A percentile compares a stretch with the other conserved stretches of the same genome.
Evolutionary conservation across 2,329 filamentous ascomycete genomes (phyloP).

Genomic region (Polychaeton citri): DNA sequence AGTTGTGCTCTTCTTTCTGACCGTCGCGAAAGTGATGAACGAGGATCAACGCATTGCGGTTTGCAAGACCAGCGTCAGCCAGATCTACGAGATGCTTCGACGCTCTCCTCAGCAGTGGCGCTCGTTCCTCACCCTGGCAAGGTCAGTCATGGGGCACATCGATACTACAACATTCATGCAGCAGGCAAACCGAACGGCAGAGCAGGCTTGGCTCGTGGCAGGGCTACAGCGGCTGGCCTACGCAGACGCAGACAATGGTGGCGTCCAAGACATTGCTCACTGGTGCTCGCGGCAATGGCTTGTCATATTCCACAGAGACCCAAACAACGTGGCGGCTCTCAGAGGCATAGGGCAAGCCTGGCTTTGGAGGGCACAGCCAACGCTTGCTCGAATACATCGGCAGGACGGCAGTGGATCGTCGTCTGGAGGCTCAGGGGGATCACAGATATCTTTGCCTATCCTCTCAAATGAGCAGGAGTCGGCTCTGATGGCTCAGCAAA

Average conservation of each 20-base stretch:
- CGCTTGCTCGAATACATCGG: constrained; percentile 34
- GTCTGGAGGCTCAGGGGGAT: constrained; percentile 15
- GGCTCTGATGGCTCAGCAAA: constrained; percentile 1
- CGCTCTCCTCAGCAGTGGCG: constrained; percentile 16
- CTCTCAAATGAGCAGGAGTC: background rate
- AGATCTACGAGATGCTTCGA: constrained; percentile 22
- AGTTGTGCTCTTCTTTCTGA: constrained; percentile 6
- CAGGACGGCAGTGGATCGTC: constrained; percentile 28
- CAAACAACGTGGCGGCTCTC: constrained; percentile 30
- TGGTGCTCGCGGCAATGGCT: constrained; percentile 39
- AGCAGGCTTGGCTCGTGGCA: constrained; percentile 30
- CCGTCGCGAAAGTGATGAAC: constrained; percentile 7
- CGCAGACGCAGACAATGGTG: constrained; percentile 34
- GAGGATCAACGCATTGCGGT: constrained; percentile 17
- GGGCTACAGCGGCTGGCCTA: constrained; percentile 38
- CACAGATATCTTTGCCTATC: background rate
- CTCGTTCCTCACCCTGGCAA: constrained; percentile 18
- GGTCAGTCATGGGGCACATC: constrained; percentile 26
- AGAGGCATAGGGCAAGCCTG: constrained; percentile 38
- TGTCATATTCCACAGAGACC: constrained; percentile 29
- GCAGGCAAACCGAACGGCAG: constrained; percentile 19
- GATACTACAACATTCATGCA: constrained; percentile 27
- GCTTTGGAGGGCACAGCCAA: constrained; percentile 38
- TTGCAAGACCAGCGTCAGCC: constrained; percentile 18
- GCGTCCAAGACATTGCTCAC: constrained; percentile 32